Evolutionary conservation across 2,329 filamentous ascomycete species (phyloP), one percentile per base, ranked within the genome.

Genomic region (Emmonsia crescens): DNA sequence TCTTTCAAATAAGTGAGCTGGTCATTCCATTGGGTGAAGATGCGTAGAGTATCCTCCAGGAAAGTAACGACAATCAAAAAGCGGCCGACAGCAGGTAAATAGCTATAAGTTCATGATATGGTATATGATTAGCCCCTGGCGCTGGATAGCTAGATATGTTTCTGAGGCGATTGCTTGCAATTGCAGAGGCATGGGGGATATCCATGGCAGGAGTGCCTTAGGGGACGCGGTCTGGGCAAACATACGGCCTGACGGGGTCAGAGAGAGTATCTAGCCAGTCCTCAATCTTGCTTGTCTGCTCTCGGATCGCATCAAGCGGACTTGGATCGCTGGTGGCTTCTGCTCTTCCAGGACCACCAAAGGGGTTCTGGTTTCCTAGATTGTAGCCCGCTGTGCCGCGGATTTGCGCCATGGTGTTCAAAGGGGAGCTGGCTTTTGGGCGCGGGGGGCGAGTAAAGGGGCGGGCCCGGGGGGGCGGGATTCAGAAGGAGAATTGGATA

Each of bases 21-120:
- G 75, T 97, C 94, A 73, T 75, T 86, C 92, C 94, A 99, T 85
- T 99, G 94, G 68, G 94, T 99, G 70, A 97, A 81, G 77, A 99
- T 99, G 74, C 94, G 86, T 65, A 99, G 81, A 57, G 92, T 91
- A 80, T 99, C 94, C 78, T 99, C 94, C 69, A 99, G 82, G 79
- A 99, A 99, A 65, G 94, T 99, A 60, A 97, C 94, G 61, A 99
- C 94, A 69, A 99, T 99, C 68, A 99, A 79, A 77, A 97, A 97
- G 68, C 94, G 90, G 68, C 94, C 94, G 79, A 99, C 93, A 67
- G 90, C 91, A 63, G 94, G 94, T 52, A 99, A 83, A 74, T 96
- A 95, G 66, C 92, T 96, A 73, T 71, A 67, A 65, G 71, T 61
- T 42, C 38, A 16, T 10, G n/a, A 59, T 42, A 12, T 27, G 9